These are phyloP conservation scores for Salvia miltiorrhiza DNA, from an alignment of 257 asterid species.

Conservation along the genomic window DNA sequence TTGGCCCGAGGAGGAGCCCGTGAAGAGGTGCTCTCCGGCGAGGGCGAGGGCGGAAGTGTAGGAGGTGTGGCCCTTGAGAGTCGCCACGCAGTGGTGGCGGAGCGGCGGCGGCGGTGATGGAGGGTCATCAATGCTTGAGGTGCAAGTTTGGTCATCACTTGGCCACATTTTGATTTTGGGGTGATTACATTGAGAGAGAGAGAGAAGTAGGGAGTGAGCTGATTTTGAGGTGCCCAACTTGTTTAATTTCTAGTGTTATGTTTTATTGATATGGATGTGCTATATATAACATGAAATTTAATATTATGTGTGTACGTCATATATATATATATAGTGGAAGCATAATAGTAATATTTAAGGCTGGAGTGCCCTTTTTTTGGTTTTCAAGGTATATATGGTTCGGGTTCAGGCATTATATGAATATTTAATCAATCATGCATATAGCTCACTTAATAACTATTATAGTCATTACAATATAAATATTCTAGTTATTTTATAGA, in stretches of 20 bases:
- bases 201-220: background rate
- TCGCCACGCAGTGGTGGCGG: constrained; percentile 51
- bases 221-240: background rate
- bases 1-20: constrained; percentile 63
- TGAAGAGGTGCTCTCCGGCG: constrained; percentile 42
- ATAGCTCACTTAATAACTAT: background rate
- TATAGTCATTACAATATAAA: background rate
- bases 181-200: background rate
- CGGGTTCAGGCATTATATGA: background rate
- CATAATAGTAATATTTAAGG: background rate
- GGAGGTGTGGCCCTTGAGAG: constrained; percentile 42
- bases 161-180: constrained; percentile 32
- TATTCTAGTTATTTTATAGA: background rate
- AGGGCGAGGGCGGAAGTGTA: constrained; percentile 61
- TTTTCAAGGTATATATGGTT: background rate
- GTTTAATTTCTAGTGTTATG: background rate
- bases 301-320: background rate
- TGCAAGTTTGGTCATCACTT: constrained; percentile 40
- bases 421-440: too few relatives aligned
- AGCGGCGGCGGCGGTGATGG: constrained; percentile 16
- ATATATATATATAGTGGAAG: background rate
- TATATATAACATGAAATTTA: background rate
- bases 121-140: constrained; percentile 27
- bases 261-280: background rate
- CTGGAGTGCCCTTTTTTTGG: background rate